Base-by-base conservation (phyloP, 73 alveolate genomes). In the Loxodes magnus region DNA sequence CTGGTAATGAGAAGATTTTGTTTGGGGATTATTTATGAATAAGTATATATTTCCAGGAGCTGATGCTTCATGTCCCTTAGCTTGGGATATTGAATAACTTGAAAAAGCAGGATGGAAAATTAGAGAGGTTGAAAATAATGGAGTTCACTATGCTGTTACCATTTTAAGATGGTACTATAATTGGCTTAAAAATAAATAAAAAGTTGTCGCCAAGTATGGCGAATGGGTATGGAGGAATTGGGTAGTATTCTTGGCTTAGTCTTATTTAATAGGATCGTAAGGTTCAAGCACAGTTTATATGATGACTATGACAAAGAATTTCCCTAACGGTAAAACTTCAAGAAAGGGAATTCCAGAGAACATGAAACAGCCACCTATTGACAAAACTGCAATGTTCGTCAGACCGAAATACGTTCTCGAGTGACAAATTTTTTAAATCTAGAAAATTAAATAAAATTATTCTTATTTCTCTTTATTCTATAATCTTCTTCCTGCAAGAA, bases 41-140 rank as follows among this genome's bases (percentile, higher is more conserved):
- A 52, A 53, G 20, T 52, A 54, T 24, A 43, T 54, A 30, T 35
- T 54, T 23, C 56, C 67, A 2, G 56, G 57, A 5, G 56, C 56
- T n/a, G 56, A 35, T 7, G 67, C 57, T 22, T 54, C 67, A 23
- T 54, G 67, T 43, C 56, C 65, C 21, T 37, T 53, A 43, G 67
- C 44, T 28, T 54, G 67, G 57, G 67, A 31, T 10, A 31, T 10
- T 10, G 10, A 31, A 10, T 10, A 31, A 10, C 41, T 31, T 10
- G 41, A 31, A 10, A 9, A 9, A 31, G 41, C 41, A 9, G 41
- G 41, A 9, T 31, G 9, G n/a, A 10, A 31, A 31, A 10, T 31
- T 9, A 9, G 10, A 9, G 9, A 9, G n/a, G 41, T 31, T 9
- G 41, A 31, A 10, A 31, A 9, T 10, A 31, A 9, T 31, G 41